These are phyloP conservation scores for Vaccinium macrocarpon DNA, from an alignment of 148 eudicot genomes.

Conservation along the genomic window DNA sequence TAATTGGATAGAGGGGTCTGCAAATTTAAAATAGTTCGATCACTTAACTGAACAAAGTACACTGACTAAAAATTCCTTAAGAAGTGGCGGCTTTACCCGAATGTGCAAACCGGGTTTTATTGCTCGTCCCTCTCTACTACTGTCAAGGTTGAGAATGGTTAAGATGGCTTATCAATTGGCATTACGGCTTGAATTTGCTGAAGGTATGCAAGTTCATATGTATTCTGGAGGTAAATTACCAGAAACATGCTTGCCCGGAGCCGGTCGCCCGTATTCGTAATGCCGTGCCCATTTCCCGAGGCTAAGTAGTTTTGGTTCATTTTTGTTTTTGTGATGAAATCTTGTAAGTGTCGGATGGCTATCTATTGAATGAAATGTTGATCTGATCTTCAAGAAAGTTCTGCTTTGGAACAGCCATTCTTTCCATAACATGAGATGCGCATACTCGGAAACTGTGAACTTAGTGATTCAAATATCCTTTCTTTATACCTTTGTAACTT, in stretches of 20 bases:
- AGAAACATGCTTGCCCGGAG: background rate
- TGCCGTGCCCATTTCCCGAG: too few relatives aligned
- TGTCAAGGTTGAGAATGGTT: background rate
- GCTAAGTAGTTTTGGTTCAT: too few relatives aligned
- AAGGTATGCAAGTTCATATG: background rate
- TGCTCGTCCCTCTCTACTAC: background rate
- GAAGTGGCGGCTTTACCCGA: background rate
- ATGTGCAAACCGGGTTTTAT: background rate
- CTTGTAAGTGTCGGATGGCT: too few relatives aligned
- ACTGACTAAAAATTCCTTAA: background rate
- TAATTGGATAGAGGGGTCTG: background rate
- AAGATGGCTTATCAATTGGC: background rate
- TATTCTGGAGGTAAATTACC: background rate
- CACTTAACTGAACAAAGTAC: background rate
- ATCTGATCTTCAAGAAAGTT: background rate
- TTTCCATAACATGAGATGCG: background rate
- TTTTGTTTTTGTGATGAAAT: too few relatives aligned
- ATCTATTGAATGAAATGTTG: too few relatives aligned
- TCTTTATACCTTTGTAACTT: slow-evolving; percentile 3
- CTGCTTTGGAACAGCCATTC: background rate
- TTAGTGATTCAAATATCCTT: background rate
- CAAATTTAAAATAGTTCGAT: background rate
- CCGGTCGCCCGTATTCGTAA: too few relatives aligned
- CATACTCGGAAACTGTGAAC: background rate
- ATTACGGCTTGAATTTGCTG: background rate